Conservation (phyloP, 2,329 filamentous ascomycete species). For the Metarhizium brunneum region DNA sequence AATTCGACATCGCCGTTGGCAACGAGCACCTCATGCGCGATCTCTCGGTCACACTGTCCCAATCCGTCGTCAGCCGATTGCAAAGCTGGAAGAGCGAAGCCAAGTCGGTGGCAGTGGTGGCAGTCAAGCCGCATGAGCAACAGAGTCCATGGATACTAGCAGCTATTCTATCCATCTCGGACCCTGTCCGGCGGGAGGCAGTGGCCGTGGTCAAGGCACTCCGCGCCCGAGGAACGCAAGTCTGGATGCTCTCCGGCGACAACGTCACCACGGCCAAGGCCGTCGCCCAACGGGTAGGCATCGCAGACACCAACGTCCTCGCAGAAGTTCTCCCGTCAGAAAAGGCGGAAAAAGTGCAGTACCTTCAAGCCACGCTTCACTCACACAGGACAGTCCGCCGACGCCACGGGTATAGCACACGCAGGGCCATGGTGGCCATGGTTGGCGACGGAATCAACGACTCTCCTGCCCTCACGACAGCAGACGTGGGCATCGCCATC, state of each 20-base stretch:
- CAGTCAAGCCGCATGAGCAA: conserved; percentile 24
- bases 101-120: conserved; percentile 54
- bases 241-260: conserved; percentile 92
- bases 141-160: conserved; percentile 38
- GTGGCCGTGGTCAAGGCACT: conserved; percentile 54
- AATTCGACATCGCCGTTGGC: conserved; percentile 53
- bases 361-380: conserved; percentile 46
- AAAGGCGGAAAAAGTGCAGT: conserved; percentile 64
- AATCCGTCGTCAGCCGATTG: conserved; percentile 26
- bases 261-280: conserved; percentile 77
- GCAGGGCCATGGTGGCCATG: conserved; percentile 60
- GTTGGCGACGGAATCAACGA: conserved; percentile 89
- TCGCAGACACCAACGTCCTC: conserved; percentile 64
- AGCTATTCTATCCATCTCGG: conserved; percentile 66
- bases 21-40: conserved; percentile 62
- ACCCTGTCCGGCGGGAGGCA: conserved; percentile 71
- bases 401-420: conserved; percentile 15
- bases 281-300: conserved; percentile 68
- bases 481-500: conserved; percentile 78
- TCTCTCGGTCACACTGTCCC: conserved; percentile 30
- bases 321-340: conserved; percentile 79
- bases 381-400: conserved; percentile 14
- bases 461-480: conserved; percentile 68
- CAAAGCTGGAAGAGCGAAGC: conserved; percentile 52
- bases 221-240: conserved; percentile 54